A percentile compares a stretch with the other conserved stretches of the same genome.
These are phyloP conservation scores for Umbelopsis vinacea DNA, from an alignment of 192 early-diverging fungal genomes.

Conservation along the genomic window DNA sequence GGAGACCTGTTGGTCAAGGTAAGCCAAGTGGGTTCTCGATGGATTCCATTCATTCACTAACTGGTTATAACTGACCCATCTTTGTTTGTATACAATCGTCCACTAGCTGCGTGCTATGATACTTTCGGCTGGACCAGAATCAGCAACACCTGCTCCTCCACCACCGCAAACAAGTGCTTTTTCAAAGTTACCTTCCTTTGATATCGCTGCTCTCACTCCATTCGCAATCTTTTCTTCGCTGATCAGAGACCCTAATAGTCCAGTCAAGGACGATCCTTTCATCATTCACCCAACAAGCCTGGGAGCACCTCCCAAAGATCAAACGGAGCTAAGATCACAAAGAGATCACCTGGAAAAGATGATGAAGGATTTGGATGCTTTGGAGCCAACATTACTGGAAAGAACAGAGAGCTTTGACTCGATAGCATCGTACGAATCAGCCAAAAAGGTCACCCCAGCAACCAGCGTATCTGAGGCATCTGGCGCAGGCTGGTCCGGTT, in stretches of 20 bases:
- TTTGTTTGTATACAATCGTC: neutral
- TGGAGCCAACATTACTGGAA: constrained; percentile 12
- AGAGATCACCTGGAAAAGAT: constrained; percentile 19
- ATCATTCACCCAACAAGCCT: neutral
- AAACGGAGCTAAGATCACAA: constrained; percentile 1
- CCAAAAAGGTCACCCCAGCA: neutral
- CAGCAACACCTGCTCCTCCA: constrained; percentile 7
- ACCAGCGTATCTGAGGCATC: neutral
- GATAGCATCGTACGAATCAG: constrained; percentile 4
- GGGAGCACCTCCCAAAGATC: constrained; percentile 7
- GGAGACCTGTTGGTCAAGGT: constrained; percentile 20
- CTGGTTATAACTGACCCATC: neutral
- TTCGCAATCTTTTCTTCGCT: constrained; percentile 28
- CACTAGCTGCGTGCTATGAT: constrained; percentile 8
- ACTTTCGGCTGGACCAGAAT: neutral
- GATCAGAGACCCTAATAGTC: constrained; percentile 12
- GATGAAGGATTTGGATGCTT: constrained; percentile 8
- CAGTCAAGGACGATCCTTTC: constrained; percentile 1
- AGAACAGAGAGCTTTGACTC: constrained; percentile 20
- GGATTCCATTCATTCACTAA: no score
- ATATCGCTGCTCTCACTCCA: constrained; percentile 19
- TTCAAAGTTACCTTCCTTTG: constrained; percentile 4
- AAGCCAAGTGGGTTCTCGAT: neutral
- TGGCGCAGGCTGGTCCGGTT: neutral
- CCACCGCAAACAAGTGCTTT: constrained; percentile 7